Evolutionary conservation across 352 stramenopile genomes (phyloP).

Genomic region (Phytophthora melonis): DNA sequence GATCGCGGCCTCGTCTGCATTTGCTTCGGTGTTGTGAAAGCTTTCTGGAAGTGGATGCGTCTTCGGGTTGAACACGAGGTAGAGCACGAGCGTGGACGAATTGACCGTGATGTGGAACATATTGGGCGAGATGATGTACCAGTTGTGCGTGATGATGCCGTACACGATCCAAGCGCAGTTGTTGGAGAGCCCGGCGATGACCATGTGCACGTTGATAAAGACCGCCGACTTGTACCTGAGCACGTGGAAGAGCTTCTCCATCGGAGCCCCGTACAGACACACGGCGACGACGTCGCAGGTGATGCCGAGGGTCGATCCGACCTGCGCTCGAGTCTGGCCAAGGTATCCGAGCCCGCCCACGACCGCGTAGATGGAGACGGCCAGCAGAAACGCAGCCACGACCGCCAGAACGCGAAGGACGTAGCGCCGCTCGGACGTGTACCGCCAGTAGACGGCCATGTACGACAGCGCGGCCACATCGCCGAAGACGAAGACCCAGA

Average conservation of each 20-base stretch:
- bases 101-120: conserved; percentile 26
- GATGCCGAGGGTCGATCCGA: conserved; percentile 37
- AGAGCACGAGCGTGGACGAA: conserved; percentile 33
- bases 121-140: conserved; percentile 38
- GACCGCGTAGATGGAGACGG: conserved; percentile 44
- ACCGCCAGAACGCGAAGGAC: conserved; percentile 28
- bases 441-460: conserved; percentile 55
- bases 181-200: conserved; percentile 45
- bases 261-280: conserved; percentile 46
- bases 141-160: conserved; percentile 34
- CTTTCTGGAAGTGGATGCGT: conserved; percentile 16
- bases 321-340: conserved; percentile 29
- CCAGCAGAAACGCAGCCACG: conserved; percentile 26
- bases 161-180: conserved; percentile 56
- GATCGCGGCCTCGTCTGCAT: neutral
- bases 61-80: conserved; percentile 34
- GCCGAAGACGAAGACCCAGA: conserved; percentile 47
- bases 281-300: conserved; percentile 43
- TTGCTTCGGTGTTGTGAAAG: neutral
- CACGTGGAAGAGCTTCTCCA: conserved; percentile 54
- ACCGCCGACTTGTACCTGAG: conserved; percentile 44
- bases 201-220: conserved; percentile 54
- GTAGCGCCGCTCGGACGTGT: conserved; percentile 40
- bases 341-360: conserved; percentile 37
- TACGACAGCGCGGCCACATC: conserved; percentile 44